Evolutionary conservation across 805 yeast species (phyloP).

Genomic region (Alloascoidea hylecoeti): DNA sequence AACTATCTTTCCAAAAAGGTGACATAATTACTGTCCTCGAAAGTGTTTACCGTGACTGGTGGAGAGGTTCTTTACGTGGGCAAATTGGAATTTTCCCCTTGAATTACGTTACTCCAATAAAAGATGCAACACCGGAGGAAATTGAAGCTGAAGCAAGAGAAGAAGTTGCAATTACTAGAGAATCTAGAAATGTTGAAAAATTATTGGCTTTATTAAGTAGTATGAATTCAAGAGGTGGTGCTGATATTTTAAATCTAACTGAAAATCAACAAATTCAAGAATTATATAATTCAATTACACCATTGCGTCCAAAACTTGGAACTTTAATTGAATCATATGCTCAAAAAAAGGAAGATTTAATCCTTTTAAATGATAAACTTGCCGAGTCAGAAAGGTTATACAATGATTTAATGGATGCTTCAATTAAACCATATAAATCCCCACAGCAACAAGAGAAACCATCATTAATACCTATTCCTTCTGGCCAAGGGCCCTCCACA

Average conservation of each 20-base stretch:
- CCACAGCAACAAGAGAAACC: constrained; percentile 1
- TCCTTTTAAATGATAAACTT: constrained; percentile 56
- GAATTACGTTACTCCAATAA: constrained; percentile 75
- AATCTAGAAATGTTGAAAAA: constrained; percentile 50
- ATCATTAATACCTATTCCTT: not conserved
- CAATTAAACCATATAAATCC: constrained; percentile 12
- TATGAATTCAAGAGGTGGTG: constrained; percentile 16
- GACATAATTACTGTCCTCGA: constrained; percentile 83
- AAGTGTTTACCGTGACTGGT: constrained; percentile 87
- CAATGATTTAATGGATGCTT: constrained; percentile 52
- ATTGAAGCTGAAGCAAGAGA: constrained; percentile 29
- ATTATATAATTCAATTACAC: constrained; percentile 57
- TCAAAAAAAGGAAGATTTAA: constrained; percentile 62
- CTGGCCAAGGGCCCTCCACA: constrained; percentile 5
- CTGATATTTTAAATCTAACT: constrained; percentile 19
- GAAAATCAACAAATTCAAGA: constrained; percentile 57
- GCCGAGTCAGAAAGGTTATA: constrained; percentile 55
- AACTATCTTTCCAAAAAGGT: constrained; percentile 74
- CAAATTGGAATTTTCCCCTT: constrained; percentile 81
- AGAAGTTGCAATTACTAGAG: constrained; percentile 40
- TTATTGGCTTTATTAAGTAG: constrained; percentile 41
- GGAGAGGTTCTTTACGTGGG: constrained; percentile 80
- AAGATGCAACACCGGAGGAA: constrained; percentile 52
- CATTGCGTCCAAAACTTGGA: constrained; percentile 63
- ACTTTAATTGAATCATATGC: constrained; percentile 67